These are phyloP conservation scores for Lasiodiplodia theobromae DNA, from an alignment of 2,329 filamentous ascomycete species.

Conservation along the genomic window DNA sequence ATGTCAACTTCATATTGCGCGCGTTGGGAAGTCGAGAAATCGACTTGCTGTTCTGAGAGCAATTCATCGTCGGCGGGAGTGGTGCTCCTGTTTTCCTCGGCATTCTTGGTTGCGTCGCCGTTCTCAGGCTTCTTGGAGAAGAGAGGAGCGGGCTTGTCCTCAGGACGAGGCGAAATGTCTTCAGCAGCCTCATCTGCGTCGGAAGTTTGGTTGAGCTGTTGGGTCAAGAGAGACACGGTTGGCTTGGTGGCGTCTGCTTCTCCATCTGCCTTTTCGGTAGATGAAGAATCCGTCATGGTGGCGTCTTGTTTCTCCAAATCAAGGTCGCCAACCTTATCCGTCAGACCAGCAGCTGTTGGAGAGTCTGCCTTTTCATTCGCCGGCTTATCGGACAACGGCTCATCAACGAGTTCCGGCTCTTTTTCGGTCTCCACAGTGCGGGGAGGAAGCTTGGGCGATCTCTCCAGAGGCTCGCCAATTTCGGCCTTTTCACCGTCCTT, in stretches of 20 bases:
- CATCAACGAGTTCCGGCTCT: neutral
- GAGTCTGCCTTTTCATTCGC: constrained; percentile 46
- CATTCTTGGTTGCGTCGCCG: constrained; percentile 38
- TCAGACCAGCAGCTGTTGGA: constrained; percentile 62
- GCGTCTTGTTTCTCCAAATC: constrained; percentile 62
- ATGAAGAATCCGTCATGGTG: constrained; percentile 31
- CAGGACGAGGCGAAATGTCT: constrained; percentile 63
- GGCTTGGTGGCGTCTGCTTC: constrained; percentile 41
- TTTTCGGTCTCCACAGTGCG: constrained; percentile 47
- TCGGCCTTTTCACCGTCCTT: constrained; percentile 58
- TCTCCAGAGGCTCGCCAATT: constrained; percentile 46
- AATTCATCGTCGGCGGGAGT: constrained; percentile 47
- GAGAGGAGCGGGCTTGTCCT: constrained; percentile 73
- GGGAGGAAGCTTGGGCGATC: constrained; percentile 54
- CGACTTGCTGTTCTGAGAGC: constrained; percentile 42
- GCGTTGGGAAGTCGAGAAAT: constrained; percentile 33
- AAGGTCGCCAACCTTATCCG: constrained; percentile 63
- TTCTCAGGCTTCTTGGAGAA: constrained; percentile 55
- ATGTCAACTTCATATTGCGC: constrained; percentile 63
- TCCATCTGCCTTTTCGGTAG: constrained; percentile 30
- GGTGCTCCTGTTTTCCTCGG: constrained; percentile 38
- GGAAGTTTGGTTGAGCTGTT: constrained; percentile 47
- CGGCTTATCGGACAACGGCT: constrained; percentile 40
- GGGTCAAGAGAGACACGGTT: constrained; percentile 49
- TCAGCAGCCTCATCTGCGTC: constrained; percentile 39